A percentile compares a stretch with the other conserved stretches of the same genome.
These are phyloP conservation scores for Filobasidium floriforme DNA, from an alignment of 768 basidiomycete genomes.

Conservation along the genomic window DNA sequence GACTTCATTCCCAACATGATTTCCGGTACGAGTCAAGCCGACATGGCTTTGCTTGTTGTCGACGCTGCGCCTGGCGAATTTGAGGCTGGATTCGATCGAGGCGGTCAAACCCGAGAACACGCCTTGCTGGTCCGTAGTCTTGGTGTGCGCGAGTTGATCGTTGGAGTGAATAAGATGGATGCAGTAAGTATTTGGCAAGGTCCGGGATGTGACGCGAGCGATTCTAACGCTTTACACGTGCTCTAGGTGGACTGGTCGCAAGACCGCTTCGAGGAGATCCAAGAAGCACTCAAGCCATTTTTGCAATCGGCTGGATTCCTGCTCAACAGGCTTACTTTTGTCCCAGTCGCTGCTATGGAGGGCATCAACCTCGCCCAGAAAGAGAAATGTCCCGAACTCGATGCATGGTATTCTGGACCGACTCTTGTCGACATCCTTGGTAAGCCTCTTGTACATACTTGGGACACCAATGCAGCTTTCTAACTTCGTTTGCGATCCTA, in stretches of 20 bases:
- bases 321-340: constrained; percentile 66
- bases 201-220: neutral
- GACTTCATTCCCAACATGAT: constrained; percentile 99
- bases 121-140: constrained; percentile 81
- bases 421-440: constrained; percentile 78
- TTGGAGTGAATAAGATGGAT: constrained; percentile 93
- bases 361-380: constrained; percentile 71
- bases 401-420: constrained; percentile 75
- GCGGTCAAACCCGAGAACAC: constrained; percentile 94
- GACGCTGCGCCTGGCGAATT: constrained; percentile 87
- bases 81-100: constrained; percentile 86
- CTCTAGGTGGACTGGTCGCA: constrained; percentile 76
- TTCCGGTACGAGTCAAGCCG: constrained; percentile 93
- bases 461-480: neutral
- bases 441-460: constrained; percentile 40
- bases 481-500: neutral
- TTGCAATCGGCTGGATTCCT: constrained; percentile 80
- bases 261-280: constrained; percentile 78
- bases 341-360: constrained; percentile 81
- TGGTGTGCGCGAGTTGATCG: constrained; percentile 81
- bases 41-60: constrained; percentile 86
- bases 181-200: constrained; percentile 51
- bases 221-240: neutral
- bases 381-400: constrained; percentile 51
- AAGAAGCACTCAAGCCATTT: constrained; percentile 65